These are phyloP conservation scores for Phialemonium atrogriseum DNA, from an alignment of 2,329 filamentous ascomycete species.

Conservation along the genomic window DNA sequence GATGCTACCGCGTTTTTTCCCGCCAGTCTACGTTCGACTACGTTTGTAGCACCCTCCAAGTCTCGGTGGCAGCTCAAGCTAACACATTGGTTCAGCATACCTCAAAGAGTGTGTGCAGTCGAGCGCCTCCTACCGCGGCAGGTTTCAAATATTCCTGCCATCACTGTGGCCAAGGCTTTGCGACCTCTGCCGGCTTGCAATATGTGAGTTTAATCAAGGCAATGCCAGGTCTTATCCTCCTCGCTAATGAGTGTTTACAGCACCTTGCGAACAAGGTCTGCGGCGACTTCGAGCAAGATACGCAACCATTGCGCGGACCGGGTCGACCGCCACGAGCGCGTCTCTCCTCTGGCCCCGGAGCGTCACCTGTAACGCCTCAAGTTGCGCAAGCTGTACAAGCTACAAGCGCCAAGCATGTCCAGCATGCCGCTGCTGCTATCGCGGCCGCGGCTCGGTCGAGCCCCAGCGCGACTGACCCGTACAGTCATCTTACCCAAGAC, in stretches of 20 bases:
- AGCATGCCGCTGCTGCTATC: slow-evolving; percentile 5
- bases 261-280: background rate
- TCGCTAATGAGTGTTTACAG: background rate
- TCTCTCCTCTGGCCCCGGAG: background rate
- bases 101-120: slow-evolving; percentile 24
- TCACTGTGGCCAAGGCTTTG: slow-evolving; percentile 38
- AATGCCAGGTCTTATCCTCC: too few species aligned
- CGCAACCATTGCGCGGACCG: too few species aligned
- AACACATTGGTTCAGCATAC: slow-evolving; percentile 21
- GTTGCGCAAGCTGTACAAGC: background rate
- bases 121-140: slow-evolving; percentile 10
- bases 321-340: too few species aligned
- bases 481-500: slow-evolving; percentile 31
- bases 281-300: too few species aligned
- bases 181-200: slow-evolving; percentile 27
- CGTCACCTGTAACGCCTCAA: background rate
- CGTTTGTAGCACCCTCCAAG: slow-evolving; percentile 15
- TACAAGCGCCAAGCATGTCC: too few species aligned
- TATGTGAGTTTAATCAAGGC: slow-evolving; percentile 32
- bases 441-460: slow-evolving; percentile 7
- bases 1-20: slow-evolving; percentile 23
- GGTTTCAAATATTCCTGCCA: slow-evolving; percentile 31
- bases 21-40: slow-evolving; percentile 19
- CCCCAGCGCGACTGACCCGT: slow-evolving; percentile 27
- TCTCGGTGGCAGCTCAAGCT: background rate